Evolutionary conservation across 139 green algal species (phyloP), one percentile per base, ranked within the genome.

Genomic region (Chlamydomonas applanata): DNA sequence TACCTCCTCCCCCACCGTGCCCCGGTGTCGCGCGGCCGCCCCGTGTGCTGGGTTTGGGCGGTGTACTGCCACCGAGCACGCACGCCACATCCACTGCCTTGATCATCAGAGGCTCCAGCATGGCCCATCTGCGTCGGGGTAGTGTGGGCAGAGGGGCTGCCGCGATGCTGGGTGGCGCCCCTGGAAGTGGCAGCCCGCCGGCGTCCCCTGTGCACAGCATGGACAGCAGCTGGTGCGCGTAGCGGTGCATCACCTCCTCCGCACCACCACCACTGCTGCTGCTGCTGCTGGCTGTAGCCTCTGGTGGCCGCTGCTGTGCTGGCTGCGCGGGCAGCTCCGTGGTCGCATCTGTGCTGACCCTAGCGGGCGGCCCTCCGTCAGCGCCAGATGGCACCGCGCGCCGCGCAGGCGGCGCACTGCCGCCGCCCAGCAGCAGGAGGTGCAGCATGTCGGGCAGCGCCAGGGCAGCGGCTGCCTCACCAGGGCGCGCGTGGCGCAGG

Each of bases 361-460:
- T n/a, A n/a, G n/a, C n/a, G n/a, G n/a, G n/a, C n/a, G n/a, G n/a
- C n/a, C n/a, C n/a, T n/a, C n/a, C n/a, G n/a, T n/a, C n/a, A n/a
- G n/a, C n/a, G n/a, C n/a, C n/a, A n/a, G n/a, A n/a, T n/a, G n/a
- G n/a, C n/a, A n/a, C n/a, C n/a, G n/a, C n/a, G n/a, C n/a, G n/a
- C n/a, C n/a, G n/a, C n/a, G 40, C 40, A 7, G 7, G 40, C 40
- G 7, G 40, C 40, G 11, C 40, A 11, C 7, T 11, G 40, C 40
- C 40, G 11, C 40, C 11, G 40, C 59, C 59, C 24, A 66, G 59
- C 25, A 66, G 25, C 29, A 66, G 59, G 4, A 66, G 59, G 59
- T 66, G 59, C n/a, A 36, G 59, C 59, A 66, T 30, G 25, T 66
- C 59, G 9, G 59, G 59, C 59, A 66, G 59, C 24, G 30, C 59